phyloP scores from a whole-genome alignment of 2,329 filamentous ascomycete species.

The Aaosphaeria arxii region DNA sequence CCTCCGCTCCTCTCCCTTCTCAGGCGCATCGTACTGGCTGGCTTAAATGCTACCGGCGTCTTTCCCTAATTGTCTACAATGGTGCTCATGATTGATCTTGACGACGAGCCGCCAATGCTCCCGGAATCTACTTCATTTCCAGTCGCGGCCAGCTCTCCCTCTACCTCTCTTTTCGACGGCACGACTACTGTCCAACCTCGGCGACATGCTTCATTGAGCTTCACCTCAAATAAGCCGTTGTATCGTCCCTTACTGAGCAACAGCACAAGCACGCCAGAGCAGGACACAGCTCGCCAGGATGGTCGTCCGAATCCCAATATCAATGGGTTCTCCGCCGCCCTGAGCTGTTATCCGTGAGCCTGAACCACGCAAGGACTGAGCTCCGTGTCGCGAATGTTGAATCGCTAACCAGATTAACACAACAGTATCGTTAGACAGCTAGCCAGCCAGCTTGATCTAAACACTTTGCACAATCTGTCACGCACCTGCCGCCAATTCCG shows the following conservation, averaged over 20 bases:
- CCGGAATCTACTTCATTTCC: neutral
- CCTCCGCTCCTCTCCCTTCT: neutral
- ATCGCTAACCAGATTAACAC: constrained; percentile 25
- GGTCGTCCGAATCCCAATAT: constrained; percentile 50
- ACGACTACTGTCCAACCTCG: neutral
- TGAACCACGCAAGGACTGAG: constrained; percentile 29
- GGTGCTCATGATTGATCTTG: constrained; percentile 45
- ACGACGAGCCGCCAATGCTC: constrained; percentile 29
- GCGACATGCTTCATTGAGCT: constrained; percentile 11
- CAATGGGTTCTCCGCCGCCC: constrained; percentile 59
- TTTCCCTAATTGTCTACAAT: constrained; percentile 25
- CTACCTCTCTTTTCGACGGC: neutral
- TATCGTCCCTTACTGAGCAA: constrained; percentile 20
- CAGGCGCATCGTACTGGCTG: constrained; percentile 1
- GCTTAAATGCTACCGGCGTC: constrained; percentile 26
- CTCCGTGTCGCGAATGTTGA: constrained; percentile 16
- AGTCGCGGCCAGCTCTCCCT: neutral
- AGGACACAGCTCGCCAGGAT: constrained; percentile 15
- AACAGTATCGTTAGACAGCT: constrained; percentile 73
- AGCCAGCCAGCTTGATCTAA: constrained; percentile 77
- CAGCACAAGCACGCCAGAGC: constrained; percentile 5
- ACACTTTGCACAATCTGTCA: constrained; percentile 79
- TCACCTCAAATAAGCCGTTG: constrained; percentile 22
- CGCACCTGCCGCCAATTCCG: constrained; percentile 79
- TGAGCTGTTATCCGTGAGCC: constrained; percentile 68